Conservation (phyloP, 1,284 basidiomycete species). For the Apiotrichum porosum region DNA sequence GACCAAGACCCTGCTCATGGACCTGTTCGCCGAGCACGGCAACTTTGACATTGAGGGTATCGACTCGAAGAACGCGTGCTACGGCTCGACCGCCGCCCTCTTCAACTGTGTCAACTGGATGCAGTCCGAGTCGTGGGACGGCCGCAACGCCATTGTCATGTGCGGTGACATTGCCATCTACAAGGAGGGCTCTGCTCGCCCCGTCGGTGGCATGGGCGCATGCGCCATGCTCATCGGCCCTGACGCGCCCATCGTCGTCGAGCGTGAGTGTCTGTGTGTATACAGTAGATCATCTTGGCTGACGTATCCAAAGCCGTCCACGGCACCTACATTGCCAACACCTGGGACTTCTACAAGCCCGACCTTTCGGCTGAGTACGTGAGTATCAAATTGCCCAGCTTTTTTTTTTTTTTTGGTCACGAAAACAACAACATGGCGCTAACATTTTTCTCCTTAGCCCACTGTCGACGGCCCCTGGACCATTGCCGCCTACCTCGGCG, state of each 20-base stretch:
- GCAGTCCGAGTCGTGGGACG: slow-evolving; percentile 96
- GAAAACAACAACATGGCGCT: not conserved
- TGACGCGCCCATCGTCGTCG: slow-evolving; percentile 87
- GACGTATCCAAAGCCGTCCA: slow-evolving; percentile 67
- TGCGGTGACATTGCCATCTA: slow-evolving; percentile 98
- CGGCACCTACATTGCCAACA: slow-evolving; percentile 96
- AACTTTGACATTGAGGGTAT: slow-evolving; percentile 96
- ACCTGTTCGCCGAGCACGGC: slow-evolving; percentile 84
- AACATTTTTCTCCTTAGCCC: slow-evolving; percentile 65
- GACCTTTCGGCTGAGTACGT: slow-evolving; percentile 58
- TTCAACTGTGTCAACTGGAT: slow-evolving; percentile 99
- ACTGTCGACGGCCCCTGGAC: slow-evolving; percentile 97
- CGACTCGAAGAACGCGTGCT: slow-evolving; percentile 99
- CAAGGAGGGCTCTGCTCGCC: slow-evolving; percentile 89
- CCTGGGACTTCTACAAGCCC: slow-evolving; percentile 98
- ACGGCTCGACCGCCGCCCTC: slow-evolving; percentile 94
- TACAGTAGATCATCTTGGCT: not conserved
- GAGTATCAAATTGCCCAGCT: slow-evolving; percentile 15
- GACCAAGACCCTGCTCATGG: slow-evolving; percentile 98
- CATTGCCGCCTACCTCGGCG: slow-evolving; percentile 89
- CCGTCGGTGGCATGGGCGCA: slow-evolving; percentile 95
- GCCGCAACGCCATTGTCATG: slow-evolving; percentile 94
- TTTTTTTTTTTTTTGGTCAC: not conserved
- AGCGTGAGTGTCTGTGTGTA: slow-evolving; percentile 89
- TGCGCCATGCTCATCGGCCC: slow-evolving; percentile 93